These are phyloP conservation scores for Rhipidocladum racemiflorum DNA, from an alignment of 176 grass and related monocot species.

Conservation along the genomic window DNA sequence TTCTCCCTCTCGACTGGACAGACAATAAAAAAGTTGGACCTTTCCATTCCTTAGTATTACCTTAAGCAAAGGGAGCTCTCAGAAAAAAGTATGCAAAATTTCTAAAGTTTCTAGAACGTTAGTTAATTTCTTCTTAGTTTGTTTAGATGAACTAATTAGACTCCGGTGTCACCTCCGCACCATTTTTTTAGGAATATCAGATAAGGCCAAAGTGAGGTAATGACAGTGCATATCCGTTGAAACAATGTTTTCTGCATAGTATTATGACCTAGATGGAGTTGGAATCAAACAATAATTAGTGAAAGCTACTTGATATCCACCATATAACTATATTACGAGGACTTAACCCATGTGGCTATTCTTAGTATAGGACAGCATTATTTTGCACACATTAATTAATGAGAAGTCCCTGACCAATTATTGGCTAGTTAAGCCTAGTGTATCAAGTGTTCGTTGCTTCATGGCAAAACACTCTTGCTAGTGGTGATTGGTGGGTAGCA, in stretches of 20 bases:
- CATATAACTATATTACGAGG: background rate
- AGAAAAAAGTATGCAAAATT: background rate
- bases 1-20: slow-evolving; percentile 16
- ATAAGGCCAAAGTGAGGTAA: background rate
- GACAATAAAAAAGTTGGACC: background rate
- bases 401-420: slow-evolving; percentile 16
- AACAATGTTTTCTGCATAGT: background rate
- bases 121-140: background rate
- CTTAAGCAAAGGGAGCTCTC: background rate
- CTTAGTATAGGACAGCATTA: background rate
- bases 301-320: slow-evolving; percentile 22
- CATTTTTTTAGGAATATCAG: background rate
- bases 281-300: background rate
- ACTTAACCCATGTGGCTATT: background rate
- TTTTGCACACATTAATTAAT: slow-evolving; percentile 1
- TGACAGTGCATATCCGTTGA: background rate
- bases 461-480: background rate
- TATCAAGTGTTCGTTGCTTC: background rate
- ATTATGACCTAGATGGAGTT: background rate
- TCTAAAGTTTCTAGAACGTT: slow-evolving; percentile 5
- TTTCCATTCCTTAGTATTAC: background rate
- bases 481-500: background rate
- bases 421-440: background rate
- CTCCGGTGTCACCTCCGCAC: background rate
- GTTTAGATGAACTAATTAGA: background rate